Evolutionary conservation across 805 yeast genomes (phyloP), one percentile per base, ranked within the genome.

Genomic region (Pichia nanzhaoensis): DNA sequence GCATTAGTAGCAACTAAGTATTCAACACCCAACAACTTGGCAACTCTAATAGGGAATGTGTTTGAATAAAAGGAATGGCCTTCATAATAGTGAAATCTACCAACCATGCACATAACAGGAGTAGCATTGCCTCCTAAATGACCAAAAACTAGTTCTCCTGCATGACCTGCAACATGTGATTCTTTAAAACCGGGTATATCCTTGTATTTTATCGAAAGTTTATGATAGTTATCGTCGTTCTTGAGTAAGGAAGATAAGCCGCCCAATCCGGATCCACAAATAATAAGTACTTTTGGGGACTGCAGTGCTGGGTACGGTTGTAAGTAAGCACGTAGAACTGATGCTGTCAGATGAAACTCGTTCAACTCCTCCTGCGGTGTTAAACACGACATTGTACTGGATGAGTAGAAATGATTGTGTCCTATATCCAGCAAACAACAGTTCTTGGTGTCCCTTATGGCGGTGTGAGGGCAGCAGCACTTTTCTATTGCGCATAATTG

Each of bases 221-320:
- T 64, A 4, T 68, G 60, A 14, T 42, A 22, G 8, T 40, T 22
- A 2, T 35, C 41, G 10, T 42, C 42, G 4, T 67, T 59, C 18
- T 61, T 59, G 37, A 83, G 58, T 20, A 72, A 65, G 40, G 75
- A 70, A 1, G 90, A 82, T 41, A 91, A 81, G 1, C 95, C 95
- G 12, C 96, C 95, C 16, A 91, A 70, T 0, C 99, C 99, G 4
- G 96, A 85, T 6, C 99, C 99, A 65, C 97, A 90, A 43, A 91
- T 85, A 51, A 91, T 83, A 46, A 89, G 75, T 0, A 78, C 80
- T 48, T 77, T 67, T 2, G 96, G 95, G 12, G 46, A 42, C 19
- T 37, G 44, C 10, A 57, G 34, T 10, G 34, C 18, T 24, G 46
- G 43, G 30, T 35, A 48, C n/a, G 22, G 34, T 17, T 51, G 40